Evolutionary conservation across 169 alveolate genomes (phyloP), one percentile per base, ranked within the genome.

Genomic region (Plasmodium falciparum): DNA sequence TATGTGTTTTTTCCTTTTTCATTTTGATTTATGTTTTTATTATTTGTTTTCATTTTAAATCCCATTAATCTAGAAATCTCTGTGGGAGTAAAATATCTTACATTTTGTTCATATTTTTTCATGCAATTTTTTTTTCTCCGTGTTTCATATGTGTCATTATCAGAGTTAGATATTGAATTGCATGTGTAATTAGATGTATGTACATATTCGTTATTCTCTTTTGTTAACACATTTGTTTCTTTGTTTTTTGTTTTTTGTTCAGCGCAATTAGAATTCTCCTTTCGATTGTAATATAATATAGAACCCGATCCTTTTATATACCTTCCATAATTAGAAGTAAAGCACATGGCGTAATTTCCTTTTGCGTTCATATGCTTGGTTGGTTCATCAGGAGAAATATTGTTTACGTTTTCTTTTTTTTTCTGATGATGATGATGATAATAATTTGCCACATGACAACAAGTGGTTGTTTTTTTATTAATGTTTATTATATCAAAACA

Each of bases 61-160:
- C 91, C 91, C 91, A 83, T 83, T 20, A 83, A 63, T 83, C 91
- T 52, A 15, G 86, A 70, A 69, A 83, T 83, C 61, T 83, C 91
- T 39, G 70, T 50, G 5, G 91, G 91, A 61, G 91, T 83, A 70
- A 83, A 83, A 63, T 83, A 83, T 22, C 91, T 13, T 15, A 70
- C 91, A 13, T 73, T 56, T 22, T 83, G 54, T 83, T 67, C 78
- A 39, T 83, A 71, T 56, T 70, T 83, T 71, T 29, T 70, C 85
- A 83, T 83, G 56, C 45, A 22, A 6, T 56, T 70, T 45, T 47
- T 20, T 17, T 50, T 47, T 17, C 4, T n/a, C 12, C 12, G 47
- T 11, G 5, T 17, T n/a, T 73, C 43, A 13, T 58, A 20, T 8
- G 15, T 58, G 3, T 43, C 26, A 45, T 15, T 45, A 61, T 26